Conservation (phyloP, 805 yeast species). For the Pichia insulana region DNA sequence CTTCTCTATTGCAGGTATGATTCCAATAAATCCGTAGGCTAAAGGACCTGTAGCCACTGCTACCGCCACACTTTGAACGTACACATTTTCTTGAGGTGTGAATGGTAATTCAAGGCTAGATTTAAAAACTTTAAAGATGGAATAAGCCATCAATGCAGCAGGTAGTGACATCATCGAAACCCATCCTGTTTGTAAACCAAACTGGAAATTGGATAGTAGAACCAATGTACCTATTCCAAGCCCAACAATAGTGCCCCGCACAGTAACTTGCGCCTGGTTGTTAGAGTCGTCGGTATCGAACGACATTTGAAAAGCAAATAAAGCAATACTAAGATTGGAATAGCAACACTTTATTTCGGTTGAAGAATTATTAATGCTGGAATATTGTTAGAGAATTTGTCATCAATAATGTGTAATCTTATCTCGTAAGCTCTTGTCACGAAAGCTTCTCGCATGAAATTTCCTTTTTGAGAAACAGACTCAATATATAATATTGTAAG, state of each 20-base stretch:
- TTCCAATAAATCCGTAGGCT: conserved; percentile 92
- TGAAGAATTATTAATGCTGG: too few relatives aligned
- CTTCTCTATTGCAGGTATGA: conserved; percentile 91
- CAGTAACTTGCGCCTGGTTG: conserved; percentile 57
- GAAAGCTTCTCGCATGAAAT: neutral
- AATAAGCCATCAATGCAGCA: conserved; percentile 79
- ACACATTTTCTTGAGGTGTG: conserved; percentile 91
- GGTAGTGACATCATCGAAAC: conserved; percentile 98
- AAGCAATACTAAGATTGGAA: too few relatives aligned
- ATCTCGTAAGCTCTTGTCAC: too few relatives aligned
- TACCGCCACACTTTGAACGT: conserved; percentile 84
- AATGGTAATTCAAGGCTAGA: conserved; percentile 31
- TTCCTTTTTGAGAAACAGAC: neutral
- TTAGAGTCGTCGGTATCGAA: neutral
- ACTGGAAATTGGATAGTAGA: conserved; percentile 84
- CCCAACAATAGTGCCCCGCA: conserved; percentile 69
- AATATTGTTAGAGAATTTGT: neutral
- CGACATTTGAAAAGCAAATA: neutral
- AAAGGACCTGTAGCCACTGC: conserved; percentile 97
- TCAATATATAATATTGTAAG: too few relatives aligned
- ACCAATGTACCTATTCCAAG: conserved; percentile 80
- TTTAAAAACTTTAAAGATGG: conserved; percentile 59
- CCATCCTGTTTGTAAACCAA: conserved; percentile 98
- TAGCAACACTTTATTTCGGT: too few relatives aligned
- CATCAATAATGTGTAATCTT: too few relatives aligned